Conservation (phyloP, 169 alveolate species). For the Hammondia hammondi region DNA sequence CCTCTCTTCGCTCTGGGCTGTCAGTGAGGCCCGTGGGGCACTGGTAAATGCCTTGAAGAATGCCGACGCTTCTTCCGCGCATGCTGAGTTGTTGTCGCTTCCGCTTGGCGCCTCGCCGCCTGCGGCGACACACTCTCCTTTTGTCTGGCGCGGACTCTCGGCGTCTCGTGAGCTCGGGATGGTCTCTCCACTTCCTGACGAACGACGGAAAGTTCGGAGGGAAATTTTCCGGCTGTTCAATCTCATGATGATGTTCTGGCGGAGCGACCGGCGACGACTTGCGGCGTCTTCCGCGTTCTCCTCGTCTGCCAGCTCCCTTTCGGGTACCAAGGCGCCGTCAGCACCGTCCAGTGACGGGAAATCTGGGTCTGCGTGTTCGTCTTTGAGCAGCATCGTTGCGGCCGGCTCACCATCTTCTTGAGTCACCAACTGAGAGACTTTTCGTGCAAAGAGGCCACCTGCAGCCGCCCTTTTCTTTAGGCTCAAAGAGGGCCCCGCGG, state of each 20-base stretch:
- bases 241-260: not conserved
- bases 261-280: not conserved
- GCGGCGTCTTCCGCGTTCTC: not conserved
- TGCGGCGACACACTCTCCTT: not conserved
- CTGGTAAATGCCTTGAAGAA: slow-evolving; percentile 10
- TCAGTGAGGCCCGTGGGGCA: not conserved
- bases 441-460: not conserved
- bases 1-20: not conserved
- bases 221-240: not conserved
- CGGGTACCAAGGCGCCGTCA: not conserved
- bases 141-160: not conserved
- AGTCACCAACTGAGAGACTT: not conserved
- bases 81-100: not conserved
- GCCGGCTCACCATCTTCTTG: not conserved
- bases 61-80: not conserved
- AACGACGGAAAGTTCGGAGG: not conserved
- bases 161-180: not conserved
- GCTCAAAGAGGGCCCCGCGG: not conserved
- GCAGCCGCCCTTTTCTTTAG: not conserved
- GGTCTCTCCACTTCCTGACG: not conserved
- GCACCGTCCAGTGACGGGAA: not conserved
- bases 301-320: not conserved
- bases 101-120: not conserved
- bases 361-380: not conserved
- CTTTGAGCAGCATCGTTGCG: not conserved